Conservation (phyloP, 257 asterid species). For the Schizonepeta tenuifolia region DNA sequence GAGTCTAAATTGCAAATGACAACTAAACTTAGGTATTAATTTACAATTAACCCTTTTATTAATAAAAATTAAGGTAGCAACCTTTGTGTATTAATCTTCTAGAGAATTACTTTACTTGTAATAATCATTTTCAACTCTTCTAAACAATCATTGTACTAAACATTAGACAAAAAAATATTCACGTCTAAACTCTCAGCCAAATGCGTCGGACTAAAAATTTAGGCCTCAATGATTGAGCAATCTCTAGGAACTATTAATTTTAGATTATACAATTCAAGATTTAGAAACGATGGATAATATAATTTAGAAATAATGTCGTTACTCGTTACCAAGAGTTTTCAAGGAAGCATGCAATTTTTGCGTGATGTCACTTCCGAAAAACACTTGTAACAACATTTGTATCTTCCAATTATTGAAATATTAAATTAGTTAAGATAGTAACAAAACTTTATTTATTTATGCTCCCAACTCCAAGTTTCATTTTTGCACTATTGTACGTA, state of each 20-base stretch:
- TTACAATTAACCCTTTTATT: no score
- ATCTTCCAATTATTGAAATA: neutral
- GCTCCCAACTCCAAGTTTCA: neutral
- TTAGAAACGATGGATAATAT: neutral
- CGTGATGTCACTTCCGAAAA: neutral
- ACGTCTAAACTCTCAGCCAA: no score
- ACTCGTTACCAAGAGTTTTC: neutral
- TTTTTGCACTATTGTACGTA: neutral
- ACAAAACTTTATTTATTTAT: no score
- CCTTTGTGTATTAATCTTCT: no score
- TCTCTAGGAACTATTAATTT: neutral
- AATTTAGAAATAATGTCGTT: neutral
- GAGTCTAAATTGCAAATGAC: no score
- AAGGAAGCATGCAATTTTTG: neutral
- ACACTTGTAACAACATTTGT: slow-evolving; percentile 4
- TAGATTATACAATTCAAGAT: neutral
- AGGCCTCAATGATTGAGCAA: no score
- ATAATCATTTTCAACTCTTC: neutral
- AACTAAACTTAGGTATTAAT: no score
- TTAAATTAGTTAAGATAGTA: neutral
- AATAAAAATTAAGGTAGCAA: no score
- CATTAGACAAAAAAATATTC: neutral
- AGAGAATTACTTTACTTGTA: no score
- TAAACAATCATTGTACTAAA: neutral
- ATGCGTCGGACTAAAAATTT: no score